Base-by-base conservation (phyloP, 306 rosid genomes). In the Castanopsis chinensis region DNA sequence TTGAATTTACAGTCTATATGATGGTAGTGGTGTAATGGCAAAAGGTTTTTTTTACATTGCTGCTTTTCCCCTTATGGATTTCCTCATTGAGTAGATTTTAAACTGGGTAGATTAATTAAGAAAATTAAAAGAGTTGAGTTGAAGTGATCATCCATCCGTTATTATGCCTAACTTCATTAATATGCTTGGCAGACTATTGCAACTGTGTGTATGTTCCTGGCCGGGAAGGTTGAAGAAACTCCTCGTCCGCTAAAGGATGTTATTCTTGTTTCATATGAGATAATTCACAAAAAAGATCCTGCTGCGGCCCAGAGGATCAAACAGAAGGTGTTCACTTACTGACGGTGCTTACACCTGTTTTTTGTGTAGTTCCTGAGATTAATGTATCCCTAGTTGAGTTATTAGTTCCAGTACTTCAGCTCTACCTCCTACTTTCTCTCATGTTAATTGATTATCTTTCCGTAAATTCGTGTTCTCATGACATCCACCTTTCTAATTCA, bases 141-240 rank as follows among this genome's bases (percentile, higher is more conserved):
- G 11, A 49, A 12, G 53, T 49, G 53, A 49, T 49, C 5, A 0
- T 74, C 67, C 64, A 25, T 65, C 33, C n/a, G 74, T 49, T 83
- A 20, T 54, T 25, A 81, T 78, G 64, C 35, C 77, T 82, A 75
- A 84, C 73, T 82, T 72, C 69, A 64, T 78, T 74, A 33, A 73
- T 78, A 61, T 86, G 87, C 83, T 83, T 81, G 77, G 85, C 96
- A 96, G 99, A 96, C 91, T 72, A 88, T 96, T 74, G 98, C 99
- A 73, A 96, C 99, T 21, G 94, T 88, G 70, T 96, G 99, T 84
- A 96, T 96, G 99, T 96, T 96, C 88, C 98, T 96, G 75, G 98
- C 99, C 71, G 99, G 99, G 80, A 96, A 93, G 87, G 99, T 96
- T 79, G 99, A 96, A 87, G 99, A 96, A 89, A 91, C 96, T 74